Evolutionary conservation across 2,329 filamentous ascomycete genomes (phyloP).

Genomic region (Atkinsonella hypoxylon): DNA sequence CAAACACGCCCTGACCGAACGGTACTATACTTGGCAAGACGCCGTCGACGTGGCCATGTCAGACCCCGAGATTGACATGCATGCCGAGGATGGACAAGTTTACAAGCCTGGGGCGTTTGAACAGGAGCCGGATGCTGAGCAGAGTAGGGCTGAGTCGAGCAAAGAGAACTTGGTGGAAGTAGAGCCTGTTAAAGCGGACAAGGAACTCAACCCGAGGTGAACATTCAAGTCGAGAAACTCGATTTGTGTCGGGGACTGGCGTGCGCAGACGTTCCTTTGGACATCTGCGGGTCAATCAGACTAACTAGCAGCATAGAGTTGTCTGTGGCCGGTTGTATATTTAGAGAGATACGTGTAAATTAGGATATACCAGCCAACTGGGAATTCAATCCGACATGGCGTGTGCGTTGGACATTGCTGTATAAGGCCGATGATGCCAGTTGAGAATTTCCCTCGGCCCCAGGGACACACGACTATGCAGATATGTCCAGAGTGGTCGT

Average conservation of each 20-base stretch:
- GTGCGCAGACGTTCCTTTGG: too few relatives aligned
- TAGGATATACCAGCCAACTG: slow-evolving; percentile 1
- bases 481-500: neutral
- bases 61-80: slow-evolving; percentile 55
- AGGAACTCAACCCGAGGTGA: slow-evolving; percentile 4
- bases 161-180: slow-evolving; percentile 6
- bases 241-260: neutral
- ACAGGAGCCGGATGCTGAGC: slow-evolving; percentile 17
- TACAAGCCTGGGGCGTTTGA: slow-evolving; percentile 35
- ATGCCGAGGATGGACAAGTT: slow-evolving; percentile 31
- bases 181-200: slow-evolving; percentile 9
- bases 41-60: slow-evolving; percentile 52
- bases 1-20: slow-evolving; percentile 74
- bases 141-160: slow-evolving; percentile 15
- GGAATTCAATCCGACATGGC: neutral
- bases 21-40: slow-evolving; percentile 80
- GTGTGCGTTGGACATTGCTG: neutral
- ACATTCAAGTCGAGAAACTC: neutral
- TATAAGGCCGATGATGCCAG: neutral
- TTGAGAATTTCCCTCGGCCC: neutral
- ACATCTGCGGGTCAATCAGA: neutral
- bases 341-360: slow-evolving; percentile 2
- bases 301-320: neutral
- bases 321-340: neutral
- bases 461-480: neutral